Evolutionary conservation across 164 flowering plant genomes (phyloP).

Genomic region (Santalum album): DNA sequence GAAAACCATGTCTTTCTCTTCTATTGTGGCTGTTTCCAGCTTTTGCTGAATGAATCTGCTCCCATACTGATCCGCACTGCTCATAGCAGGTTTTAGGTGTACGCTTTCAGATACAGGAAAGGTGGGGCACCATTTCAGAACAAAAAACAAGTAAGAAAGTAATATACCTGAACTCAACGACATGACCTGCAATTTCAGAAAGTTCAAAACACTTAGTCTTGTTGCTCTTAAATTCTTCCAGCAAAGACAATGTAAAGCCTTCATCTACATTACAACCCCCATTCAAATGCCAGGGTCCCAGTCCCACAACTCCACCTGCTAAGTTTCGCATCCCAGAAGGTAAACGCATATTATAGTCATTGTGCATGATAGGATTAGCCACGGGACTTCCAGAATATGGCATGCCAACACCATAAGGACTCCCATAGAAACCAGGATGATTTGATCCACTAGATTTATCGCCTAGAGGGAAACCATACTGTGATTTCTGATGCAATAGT

Average conservation of each 20-base stretch:
- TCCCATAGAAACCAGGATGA: constrained; percentile 67
- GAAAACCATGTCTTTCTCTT: constrained; percentile 81
- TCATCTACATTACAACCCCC: constrained; percentile 36
- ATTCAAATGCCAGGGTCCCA: constrained; percentile 58
- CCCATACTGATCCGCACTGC: constrained; percentile 90
- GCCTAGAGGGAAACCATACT: constrained; percentile 37
- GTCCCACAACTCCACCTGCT: constrained; percentile 51
- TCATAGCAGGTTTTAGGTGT: constrained; percentile 9
- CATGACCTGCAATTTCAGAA: constrained; percentile 78
- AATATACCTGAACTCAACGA: constrained; percentile 89
- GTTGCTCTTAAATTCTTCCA: constrained; percentile 83
- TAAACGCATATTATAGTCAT: constrained; percentile 48
- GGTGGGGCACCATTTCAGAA: neutral
- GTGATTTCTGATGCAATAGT: constrained; percentile 63
- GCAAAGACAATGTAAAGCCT: constrained; percentile 49
- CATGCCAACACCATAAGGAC: constrained; percentile 55
- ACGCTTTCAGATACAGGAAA: neutral
- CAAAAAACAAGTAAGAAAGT: neutral
- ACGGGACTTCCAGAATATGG: constrained; percentile 79
- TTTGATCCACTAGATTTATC: constrained; percentile 41
- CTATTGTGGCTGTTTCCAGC: constrained; percentile 76
- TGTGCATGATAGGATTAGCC: constrained; percentile 58
- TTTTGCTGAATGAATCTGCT: constrained; percentile 92
- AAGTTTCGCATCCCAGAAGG: constrained; percentile 57
- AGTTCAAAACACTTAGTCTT: constrained; percentile 77